Evolutionary conservation across 352 stramenopile genomes (phyloP).

Genomic region (Aphanomyces euteiches): DNA sequence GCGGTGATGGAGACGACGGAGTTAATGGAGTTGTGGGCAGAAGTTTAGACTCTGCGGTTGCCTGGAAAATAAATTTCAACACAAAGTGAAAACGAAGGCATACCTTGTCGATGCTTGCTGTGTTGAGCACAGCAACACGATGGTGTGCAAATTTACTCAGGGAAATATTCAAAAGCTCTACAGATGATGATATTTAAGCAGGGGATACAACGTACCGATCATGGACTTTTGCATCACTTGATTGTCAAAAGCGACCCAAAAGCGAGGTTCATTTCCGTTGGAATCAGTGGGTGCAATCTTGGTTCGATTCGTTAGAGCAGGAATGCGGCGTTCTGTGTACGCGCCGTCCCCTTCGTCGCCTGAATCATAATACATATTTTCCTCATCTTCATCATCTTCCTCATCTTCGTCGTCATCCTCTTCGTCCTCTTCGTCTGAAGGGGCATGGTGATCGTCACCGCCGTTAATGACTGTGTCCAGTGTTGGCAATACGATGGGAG

Average conservation of each 20-base stretch:
- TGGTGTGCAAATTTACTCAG: conserved; percentile 58
- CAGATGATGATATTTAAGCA: not conserved
- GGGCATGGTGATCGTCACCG: conserved; percentile 38
- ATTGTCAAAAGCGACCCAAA: conserved; percentile 65
- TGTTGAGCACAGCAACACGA: conserved; percentile 51
- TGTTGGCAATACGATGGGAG: not conserved
- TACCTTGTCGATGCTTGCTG: conserved; percentile 44
- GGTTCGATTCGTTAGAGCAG: conserved; percentile 45
- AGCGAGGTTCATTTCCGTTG: conserved; percentile 37
- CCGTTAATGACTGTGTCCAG: conserved; percentile 31
- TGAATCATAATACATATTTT: conserved; percentile 52
- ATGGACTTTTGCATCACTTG: conserved; percentile 64
- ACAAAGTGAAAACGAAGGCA: not conserved
- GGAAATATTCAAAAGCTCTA: conserved; percentile 72
- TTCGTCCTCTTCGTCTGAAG: conserved; percentile 16
- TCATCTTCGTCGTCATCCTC: conserved; percentile 37
- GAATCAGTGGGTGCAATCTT: conserved; percentile 39
- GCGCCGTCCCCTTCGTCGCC: conserved; percentile 40
- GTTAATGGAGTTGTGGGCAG: not conserved
- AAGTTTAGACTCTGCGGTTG: conserved; percentile 10
- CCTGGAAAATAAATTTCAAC: not conserved
- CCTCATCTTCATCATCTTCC: conserved; percentile 38
- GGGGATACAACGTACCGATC: conserved; percentile 42
- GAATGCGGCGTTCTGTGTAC: conserved; percentile 36
- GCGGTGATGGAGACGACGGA: not conserved